phyloP scores from a whole-genome alignment of 257 asterid species.

The Datura wrightii region DNA sequence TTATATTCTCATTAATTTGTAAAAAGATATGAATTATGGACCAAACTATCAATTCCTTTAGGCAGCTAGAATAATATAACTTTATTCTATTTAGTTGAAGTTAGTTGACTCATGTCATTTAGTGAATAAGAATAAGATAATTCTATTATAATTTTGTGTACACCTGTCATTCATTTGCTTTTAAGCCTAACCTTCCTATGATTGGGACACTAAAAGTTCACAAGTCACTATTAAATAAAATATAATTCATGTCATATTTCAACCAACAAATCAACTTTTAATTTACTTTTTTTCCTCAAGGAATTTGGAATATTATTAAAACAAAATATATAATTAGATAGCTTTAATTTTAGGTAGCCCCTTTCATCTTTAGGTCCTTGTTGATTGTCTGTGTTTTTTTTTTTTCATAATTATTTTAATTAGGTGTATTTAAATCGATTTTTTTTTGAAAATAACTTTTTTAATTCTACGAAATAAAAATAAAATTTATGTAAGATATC shows the following conservation, averaged over 20 bases:
- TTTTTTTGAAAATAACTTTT: no score
- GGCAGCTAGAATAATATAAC: slow-evolving; percentile 16
- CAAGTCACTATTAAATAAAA: slow-evolving; percentile 22
- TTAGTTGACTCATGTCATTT: slow-evolving; percentile 27
- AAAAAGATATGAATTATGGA: background rate
- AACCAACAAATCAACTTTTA: slow-evolving; percentile 31
- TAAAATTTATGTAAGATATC: no score
- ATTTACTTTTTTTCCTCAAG: background rate
- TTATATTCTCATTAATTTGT: background rate
- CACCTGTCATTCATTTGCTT: slow-evolving; percentile 32
- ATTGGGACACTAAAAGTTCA: slow-evolving; percentile 31
- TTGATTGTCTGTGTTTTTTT: background rate
- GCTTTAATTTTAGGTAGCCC: background rate
- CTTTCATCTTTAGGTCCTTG: background rate
- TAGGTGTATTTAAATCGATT: no score
- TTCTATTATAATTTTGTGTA: slow-evolving; percentile 1
- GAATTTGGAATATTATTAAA: slow-evolving; percentile 26
- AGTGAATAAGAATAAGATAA: slow-evolving; percentile 29
- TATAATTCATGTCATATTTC: slow-evolving; percentile 13
- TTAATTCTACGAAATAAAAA: no score
- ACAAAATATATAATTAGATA: background rate
- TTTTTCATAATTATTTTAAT: no score
- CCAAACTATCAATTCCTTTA: slow-evolving; percentile 9
- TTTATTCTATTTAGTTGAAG: slow-evolving; percentile 10
- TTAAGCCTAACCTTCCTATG: slow-evolving; percentile 32